Evolutionary conservation across 805 yeast genomes (phyloP).

Genomic region (Pichia sporocuriosa): DNA sequence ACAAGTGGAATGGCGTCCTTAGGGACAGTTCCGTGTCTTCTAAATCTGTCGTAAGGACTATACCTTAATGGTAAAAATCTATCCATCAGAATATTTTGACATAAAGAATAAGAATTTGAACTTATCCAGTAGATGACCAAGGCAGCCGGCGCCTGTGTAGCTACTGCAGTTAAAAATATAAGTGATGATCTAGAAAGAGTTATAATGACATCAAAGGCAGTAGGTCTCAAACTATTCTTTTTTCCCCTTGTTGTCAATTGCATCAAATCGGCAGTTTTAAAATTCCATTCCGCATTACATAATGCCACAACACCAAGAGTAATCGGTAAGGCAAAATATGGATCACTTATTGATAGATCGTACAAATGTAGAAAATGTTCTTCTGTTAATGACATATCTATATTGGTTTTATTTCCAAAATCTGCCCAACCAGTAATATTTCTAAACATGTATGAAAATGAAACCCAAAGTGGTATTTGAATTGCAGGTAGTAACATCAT

Average conservation of each 20-base stretch:
- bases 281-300: slow-evolving; percentile 78
- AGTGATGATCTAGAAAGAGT: slow-evolving; percentile 69
- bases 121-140: slow-evolving; percentile 85
- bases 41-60: slow-evolving; percentile 35
- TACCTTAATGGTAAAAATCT: slow-evolving; percentile 51
- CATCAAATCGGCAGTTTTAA: slow-evolving; percentile 52
- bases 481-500: slow-evolving; percentile 65
- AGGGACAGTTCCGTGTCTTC: slow-evolving; percentile 9
- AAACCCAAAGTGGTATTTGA: slow-evolving; percentile 84
- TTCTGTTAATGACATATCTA: slow-evolving; percentile 42
- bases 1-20: slow-evolving; percentile 9
- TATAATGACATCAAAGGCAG: slow-evolving; percentile 56
- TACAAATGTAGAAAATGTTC: slow-evolving; percentile 58
- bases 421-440: slow-evolving; percentile 63
- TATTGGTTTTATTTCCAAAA: slow-evolving; percentile 32
- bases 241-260: slow-evolving; percentile 35
- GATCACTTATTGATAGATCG: slow-evolving; percentile 57
- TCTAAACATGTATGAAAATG: slow-evolving; percentile 69
- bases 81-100: slow-evolving; percentile 71
- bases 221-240: slow-evolving; percentile 42
- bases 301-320: slow-evolving; percentile 64
- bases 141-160: slow-evolving; percentile 83
- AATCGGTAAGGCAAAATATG: slow-evolving; percentile 58
- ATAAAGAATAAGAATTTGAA: slow-evolving; percentile 68
- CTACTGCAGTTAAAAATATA: slow-evolving; percentile 72